Base-by-base conservation (phyloP, 805 yeast genomes). In the Ogataea saltuana region DNA sequence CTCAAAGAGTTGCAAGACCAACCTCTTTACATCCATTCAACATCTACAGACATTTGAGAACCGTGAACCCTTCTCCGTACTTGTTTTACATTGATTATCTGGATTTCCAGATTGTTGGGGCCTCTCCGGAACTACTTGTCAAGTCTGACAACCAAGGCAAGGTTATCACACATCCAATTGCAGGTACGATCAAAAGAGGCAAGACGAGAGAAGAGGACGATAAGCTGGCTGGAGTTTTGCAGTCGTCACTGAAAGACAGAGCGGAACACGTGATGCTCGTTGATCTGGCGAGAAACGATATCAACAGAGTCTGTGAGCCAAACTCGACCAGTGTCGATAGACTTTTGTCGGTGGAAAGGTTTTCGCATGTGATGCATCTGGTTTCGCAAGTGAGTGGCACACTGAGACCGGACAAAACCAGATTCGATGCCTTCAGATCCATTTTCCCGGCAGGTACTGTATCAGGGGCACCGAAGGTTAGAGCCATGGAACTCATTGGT, bases 391-490 rank as follows among this genome's bases (percentile, higher is more conserved):
- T 91, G 16, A 83, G 95, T 48, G 99, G 99, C 11, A 87, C 83
- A 2, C 71, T 93, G 57, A 76, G 99, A 60, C 67, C 72, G 0
- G 97, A 78, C 46, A 84, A 88, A 70, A 83, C 91, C 10, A 75
- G 98, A 51, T 93, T 93, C 60, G 99, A 93, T 69, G 99, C 99
- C 0, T 89, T 93, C 69, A 79, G 99, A 63, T 89, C 97, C 3
- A 88, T 93, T 42, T 93, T 93, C 81, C 99, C 99, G 16, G 99
- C 99, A 1, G 99, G 99, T 33, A 93, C 99, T 1, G 98, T 91
- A 10, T 83, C 95, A 43, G 99, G 99, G 29, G 98, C 99, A 2
- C 99, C 99, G 43, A 93, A 93, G 67, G 95, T 93, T 31, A 81
- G 79, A 56, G 99, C 99, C 8, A 93, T 93, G 98, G 95, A 90